Conservation (phyloP, 2,329 filamentous ascomycete species). For the Gyromitra esculenta region DNA sequence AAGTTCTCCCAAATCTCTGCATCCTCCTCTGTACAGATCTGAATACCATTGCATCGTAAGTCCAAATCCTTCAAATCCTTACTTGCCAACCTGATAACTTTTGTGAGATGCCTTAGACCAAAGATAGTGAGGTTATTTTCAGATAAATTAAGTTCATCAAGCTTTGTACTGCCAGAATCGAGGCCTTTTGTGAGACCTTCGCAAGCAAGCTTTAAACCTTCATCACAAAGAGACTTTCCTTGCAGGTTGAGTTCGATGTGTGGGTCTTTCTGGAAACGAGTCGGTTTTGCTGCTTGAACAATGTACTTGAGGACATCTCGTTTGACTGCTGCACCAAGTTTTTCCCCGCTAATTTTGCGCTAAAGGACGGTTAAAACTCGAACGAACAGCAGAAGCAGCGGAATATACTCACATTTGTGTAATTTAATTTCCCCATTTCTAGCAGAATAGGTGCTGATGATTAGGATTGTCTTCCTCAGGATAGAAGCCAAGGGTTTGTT, state of each 20-base stretch:
- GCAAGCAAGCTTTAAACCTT: slow-evolving; percentile 51
- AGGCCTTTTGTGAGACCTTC: slow-evolving; percentile 49
- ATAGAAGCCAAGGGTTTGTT: background rate
- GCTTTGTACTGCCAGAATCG: slow-evolving; percentile 45
- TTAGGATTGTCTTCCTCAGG: background rate
- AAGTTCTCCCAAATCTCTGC: slow-evolving; percentile 51
- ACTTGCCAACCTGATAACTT: slow-evolving; percentile 44
- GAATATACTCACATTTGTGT: slow-evolving; percentile 48
- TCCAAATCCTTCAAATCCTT: slow-evolving; percentile 54
- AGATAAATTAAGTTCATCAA: slow-evolving; percentile 53
- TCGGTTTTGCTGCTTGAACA: slow-evolving; percentile 33
- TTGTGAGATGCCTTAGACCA: slow-evolving; percentile 42
- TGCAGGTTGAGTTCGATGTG: slow-evolving; percentile 52
- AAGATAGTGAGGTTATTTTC: slow-evolving; percentile 50
- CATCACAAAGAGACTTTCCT: slow-evolving; percentile 54
- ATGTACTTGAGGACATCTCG: slow-evolving; percentile 52
- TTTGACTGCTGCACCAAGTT: slow-evolving; percentile 53
- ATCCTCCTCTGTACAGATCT: slow-evolving; percentile 47
- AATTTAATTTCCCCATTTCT: slow-evolving; percentile 51
- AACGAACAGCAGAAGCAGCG: background rate
- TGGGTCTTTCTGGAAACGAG: slow-evolving; percentile 40
- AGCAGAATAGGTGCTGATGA: background rate
- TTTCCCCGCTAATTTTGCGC: slow-evolving; percentile 52
- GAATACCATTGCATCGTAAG: slow-evolving; percentile 48
- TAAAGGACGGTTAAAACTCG: slow-evolving; percentile 29